phyloP scores from a whole-genome alignment of 495 filamentous ascomycete species.

The Hypoxylon subgilvum region DNA sequence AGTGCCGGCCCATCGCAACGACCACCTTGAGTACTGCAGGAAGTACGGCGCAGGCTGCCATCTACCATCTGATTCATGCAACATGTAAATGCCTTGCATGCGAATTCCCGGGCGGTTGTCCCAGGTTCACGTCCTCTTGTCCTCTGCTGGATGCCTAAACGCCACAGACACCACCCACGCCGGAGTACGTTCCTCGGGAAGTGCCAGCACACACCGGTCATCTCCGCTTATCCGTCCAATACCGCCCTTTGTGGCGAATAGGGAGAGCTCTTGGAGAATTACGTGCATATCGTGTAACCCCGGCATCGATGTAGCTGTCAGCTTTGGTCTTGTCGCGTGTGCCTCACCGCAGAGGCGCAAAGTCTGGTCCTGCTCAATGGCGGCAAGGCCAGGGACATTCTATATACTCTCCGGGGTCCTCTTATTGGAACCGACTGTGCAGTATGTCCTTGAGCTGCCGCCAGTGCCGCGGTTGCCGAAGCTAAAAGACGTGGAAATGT shows the following conservation, averaged over 20 bases:
- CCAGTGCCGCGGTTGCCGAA: no score
- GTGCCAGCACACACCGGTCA: no score
- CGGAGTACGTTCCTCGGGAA: background rate
- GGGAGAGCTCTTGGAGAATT: background rate
- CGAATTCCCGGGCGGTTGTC: constrained; percentile 1
- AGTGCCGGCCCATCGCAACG: background rate
- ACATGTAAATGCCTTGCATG: constrained; percentile 10
- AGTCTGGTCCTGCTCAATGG: no score
- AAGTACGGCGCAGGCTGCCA: background rate
- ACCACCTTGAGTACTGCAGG: background rate
- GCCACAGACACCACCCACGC: no score
- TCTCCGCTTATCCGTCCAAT: no score
- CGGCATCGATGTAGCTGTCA: background rate
- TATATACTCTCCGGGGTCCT: no score
- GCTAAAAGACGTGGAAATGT: no score
- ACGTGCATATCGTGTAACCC: background rate
- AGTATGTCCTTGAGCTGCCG: no score
- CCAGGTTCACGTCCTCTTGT: background rate
- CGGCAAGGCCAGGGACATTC: no score
- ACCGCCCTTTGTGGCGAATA: background rate
- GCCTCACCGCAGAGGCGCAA: no score
- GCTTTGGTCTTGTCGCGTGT: background rate
- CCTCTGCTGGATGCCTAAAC: no score
- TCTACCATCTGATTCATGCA: constrained; percentile 11
- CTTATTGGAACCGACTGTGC: no score